phyloP scores from a whole-genome alignment of 257 asterid genomes.

The Fraxinus americana region DNA sequence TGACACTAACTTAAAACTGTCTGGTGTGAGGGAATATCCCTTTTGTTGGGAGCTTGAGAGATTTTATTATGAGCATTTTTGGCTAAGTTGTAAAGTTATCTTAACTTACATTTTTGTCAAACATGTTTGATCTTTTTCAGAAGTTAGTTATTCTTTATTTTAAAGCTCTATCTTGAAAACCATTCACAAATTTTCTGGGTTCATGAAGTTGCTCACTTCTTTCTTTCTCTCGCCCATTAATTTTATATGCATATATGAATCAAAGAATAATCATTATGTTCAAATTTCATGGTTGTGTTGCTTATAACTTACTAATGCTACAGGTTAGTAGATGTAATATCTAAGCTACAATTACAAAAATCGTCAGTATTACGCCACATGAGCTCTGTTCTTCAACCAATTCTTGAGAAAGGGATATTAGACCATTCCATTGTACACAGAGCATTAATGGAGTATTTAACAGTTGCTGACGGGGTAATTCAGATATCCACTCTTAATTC shows the following conservation, averaged over 20 bases:
- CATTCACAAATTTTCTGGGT: neutral
- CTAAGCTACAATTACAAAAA: slow-evolving; percentile 70
- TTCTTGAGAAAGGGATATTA: slow-evolving; percentile 86
- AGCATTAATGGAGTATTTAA: slow-evolving; percentile 71
- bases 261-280: neutral
- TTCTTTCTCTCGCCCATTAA: slow-evolving; percentile 1
- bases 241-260: slow-evolving; percentile 4
- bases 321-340: slow-evolving; percentile 82
- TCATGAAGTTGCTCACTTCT: slow-evolving; percentile 9
- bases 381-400: slow-evolving; percentile 78
- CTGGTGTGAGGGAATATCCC: neutral
- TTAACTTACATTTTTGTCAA: neutral
- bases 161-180: neutral
- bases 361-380: slow-evolving; percentile 85
- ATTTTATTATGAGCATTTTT: neutral
- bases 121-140: neutral
- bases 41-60: neutral
- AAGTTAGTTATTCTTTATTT: neutral
- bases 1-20: neutral
- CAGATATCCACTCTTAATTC: neutral
- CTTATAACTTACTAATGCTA: neutral
- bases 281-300: neutral
- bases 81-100: neutral
- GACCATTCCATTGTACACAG: slow-evolving; percentile 92
- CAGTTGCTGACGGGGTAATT: slow-evolving; percentile 77